Percentiles rank a stretch among this genome's conserved stretches.
These are phyloP conservation scores for Rhizoclosmatium globosum DNA, from an alignment of 192 early-diverging fungal species.

Conservation along the genomic window DNA sequence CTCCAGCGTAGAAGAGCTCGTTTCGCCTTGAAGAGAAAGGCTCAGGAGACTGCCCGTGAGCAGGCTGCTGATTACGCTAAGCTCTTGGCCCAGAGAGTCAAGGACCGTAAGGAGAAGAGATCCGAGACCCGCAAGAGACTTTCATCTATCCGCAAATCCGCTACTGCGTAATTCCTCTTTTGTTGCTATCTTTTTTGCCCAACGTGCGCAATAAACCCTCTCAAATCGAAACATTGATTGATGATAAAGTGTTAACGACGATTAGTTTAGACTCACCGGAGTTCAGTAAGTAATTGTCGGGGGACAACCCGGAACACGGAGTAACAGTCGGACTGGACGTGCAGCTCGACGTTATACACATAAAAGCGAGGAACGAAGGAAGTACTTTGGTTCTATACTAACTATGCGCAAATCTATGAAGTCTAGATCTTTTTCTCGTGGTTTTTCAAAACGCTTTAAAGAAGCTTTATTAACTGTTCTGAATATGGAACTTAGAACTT, in stretches of 20 bases:
- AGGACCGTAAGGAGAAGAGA: conserved; percentile 92
- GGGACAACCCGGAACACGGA: too few species aligned
- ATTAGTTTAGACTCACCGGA: background rate
- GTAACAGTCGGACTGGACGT: too few species aligned
- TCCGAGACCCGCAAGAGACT: conserved; percentile 76
- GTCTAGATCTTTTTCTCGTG: too few species aligned
- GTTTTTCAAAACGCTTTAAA: too few species aligned
- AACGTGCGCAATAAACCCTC: too few species aligned
- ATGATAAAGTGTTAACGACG: background rate
- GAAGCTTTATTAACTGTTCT: too few species aligned
- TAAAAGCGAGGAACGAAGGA: too few species aligned
- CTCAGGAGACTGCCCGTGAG: conserved; percentile 82
- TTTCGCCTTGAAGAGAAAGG: conserved; percentile 85
- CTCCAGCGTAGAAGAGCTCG: conserved; percentile 95
- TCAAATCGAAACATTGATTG: background rate
- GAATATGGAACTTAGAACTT: conserved; percentile 77
- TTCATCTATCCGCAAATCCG: conserved; percentile 67
- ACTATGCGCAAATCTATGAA: too few species aligned
- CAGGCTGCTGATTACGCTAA: conserved; percentile 74
- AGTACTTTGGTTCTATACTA: too few species aligned
- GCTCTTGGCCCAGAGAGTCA: conserved; percentile 90
- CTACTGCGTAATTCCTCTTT: conserved; percentile 28
- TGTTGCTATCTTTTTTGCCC: background rate
- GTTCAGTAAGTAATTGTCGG: too few species aligned
- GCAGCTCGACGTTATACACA: too few species aligned